Evolutionary conservation across 192 early-diverging fungal species (phyloP).

Genomic region (Backusella macrospora): DNA sequence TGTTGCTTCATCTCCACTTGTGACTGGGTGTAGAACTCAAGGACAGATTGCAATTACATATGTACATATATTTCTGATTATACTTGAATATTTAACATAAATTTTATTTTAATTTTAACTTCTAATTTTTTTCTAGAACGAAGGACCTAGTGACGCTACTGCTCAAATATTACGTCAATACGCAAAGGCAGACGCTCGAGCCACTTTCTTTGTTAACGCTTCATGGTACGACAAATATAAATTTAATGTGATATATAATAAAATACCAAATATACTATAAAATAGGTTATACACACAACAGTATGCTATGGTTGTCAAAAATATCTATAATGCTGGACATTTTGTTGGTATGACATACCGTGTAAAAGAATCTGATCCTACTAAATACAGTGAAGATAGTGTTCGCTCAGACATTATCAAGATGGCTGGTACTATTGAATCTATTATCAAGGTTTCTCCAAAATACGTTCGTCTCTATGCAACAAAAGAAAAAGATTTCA

Average conservation of each 20-base stretch:
- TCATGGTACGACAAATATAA: slow-evolving; percentile 39
- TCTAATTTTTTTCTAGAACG: slow-evolving; percentile 33
- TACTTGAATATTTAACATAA: background rate
- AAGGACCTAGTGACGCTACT: slow-evolving; percentile 57
- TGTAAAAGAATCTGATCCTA: slow-evolving; percentile 48
- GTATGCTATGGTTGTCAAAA: slow-evolving; percentile 52
- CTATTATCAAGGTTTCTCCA: slow-evolving; percentile 47
- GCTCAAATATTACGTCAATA: slow-evolving; percentile 50
- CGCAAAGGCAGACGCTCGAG: slow-evolving; percentile 49
- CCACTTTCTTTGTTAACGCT: slow-evolving; percentile 54
- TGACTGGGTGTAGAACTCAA: slow-evolving; percentile 40
- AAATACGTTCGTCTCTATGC: slow-evolving; percentile 57
- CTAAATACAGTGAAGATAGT: slow-evolving; percentile 38
- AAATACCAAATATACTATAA: background rate
- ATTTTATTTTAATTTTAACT: slow-evolving; percentile 26
- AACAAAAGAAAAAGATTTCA: slow-evolving; percentile 39
- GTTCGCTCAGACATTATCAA: slow-evolving; percentile 51
- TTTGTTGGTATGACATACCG: slow-evolving; percentile 60
- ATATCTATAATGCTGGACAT: slow-evolving; percentile 54
- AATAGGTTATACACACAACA: slow-evolving; percentile 52
- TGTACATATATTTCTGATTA: slow-evolving; percentile 25
- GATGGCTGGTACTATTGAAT: slow-evolving; percentile 41
- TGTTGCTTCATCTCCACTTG: slow-evolving; percentile 12
- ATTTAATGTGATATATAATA: background rate
- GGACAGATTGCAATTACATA: slow-evolving; percentile 44